These are phyloP conservation scores for Buddleja alternifolia DNA, from an alignment of 257 asterid species.

Conservation along the genomic window DNA sequence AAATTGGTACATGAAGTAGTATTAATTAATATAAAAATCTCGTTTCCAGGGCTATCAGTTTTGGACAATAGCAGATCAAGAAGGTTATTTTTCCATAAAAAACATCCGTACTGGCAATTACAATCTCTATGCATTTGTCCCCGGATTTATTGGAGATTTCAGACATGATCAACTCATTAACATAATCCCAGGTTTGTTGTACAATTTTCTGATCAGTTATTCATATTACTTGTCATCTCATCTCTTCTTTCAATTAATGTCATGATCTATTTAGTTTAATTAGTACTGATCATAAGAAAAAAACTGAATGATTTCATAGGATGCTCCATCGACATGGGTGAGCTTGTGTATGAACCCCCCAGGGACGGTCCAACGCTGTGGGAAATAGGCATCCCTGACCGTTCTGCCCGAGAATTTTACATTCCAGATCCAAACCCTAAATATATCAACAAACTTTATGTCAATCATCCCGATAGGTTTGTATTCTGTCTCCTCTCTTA, in stretches of 20 bases:
- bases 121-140: conserved; percentile 65
- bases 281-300: too few species aligned
- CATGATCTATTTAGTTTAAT: too few species aligned
- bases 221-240: too few species aligned
- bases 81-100: conserved; percentile 56
- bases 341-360: conserved; percentile 58
- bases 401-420: conserved; percentile 62
- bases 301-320: conserved; percentile 36
- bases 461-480: conserved; percentile 65
- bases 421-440: conserved; percentile 69
- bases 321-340: conserved; percentile 44
- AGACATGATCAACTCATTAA: conserved; percentile 37
- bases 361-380: conserved; percentile 80
- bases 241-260: too few species aligned
- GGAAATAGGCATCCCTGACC: conserved; percentile 87
- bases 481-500: neutral
- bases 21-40: neutral
- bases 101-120: conserved; percentile 53
- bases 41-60: conserved; percentile 66
- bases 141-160: conserved; percentile 76
- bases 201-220: too few species aligned
- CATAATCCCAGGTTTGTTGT: conserved; percentile 52
- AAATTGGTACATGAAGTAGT: neutral
- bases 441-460: conserved; percentile 60
- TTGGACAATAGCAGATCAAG: conserved; percentile 61